phyloP scores from a whole-genome alignment of 805 yeast genomes.

The Wickerhamomyces sydowiorum region DNA sequence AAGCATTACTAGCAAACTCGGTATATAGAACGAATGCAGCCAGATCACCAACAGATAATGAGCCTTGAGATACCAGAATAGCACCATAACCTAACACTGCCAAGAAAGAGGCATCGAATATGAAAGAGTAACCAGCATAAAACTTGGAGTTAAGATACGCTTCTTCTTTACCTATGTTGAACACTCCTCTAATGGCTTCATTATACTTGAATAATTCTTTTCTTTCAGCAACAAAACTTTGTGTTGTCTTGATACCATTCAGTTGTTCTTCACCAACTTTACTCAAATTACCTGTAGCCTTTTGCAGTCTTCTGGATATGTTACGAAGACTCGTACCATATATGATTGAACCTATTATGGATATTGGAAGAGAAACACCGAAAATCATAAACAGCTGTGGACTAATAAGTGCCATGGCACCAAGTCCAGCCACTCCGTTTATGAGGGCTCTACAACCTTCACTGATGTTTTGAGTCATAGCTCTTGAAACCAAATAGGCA shows the following conservation, averaged over 20 bases:
- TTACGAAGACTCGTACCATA: conserved; percentile 79
- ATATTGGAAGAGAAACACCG: conserved; percentile 75
- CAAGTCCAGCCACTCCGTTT: conserved; percentile 78
- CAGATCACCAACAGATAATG: conserved; percentile 80
- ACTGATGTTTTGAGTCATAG: conserved; percentile 85
- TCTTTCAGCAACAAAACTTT: conserved; percentile 84
- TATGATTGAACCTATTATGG: conserved; percentile 67
- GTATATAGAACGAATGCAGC: conserved; percentile 95
- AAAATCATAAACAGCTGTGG: conserved; percentile 76
- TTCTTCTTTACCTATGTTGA: conserved; percentile 69
- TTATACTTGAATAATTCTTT: conserved; percentile 75
- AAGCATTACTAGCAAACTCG: conserved; percentile 87
- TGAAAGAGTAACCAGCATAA: conserved; percentile 69
- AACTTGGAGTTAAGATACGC: conserved; percentile 76
- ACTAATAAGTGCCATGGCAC: conserved; percentile 87
- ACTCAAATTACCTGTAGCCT: conserved; percentile 79
- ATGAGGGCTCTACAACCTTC: conserved; percentile 85
- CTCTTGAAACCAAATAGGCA: conserved; percentile 81
- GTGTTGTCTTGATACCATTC: conserved; percentile 82
- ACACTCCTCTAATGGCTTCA: conserved; percentile 58
- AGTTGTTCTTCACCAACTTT: conserved; percentile 91
- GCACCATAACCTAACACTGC: conserved; percentile 79
- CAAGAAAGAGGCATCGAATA: conserved; percentile 80
- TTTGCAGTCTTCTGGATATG: conserved; percentile 75
- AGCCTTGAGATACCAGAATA: conserved; percentile 68